Conservation (phyloP, 805 yeast genomes). For the Yueomyces sp. region DNA sequence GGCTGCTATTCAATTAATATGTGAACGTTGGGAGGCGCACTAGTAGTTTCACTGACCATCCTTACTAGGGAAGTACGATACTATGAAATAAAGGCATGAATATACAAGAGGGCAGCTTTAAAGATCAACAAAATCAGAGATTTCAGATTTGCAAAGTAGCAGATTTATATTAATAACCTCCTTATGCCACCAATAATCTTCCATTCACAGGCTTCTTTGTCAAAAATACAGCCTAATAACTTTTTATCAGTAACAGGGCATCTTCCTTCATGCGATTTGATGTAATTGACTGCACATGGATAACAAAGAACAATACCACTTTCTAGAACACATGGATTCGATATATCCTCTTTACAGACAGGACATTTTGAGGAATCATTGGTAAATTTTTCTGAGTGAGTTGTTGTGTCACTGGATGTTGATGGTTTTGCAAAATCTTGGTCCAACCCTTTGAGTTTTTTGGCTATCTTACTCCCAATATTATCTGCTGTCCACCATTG, state of each 20-base stretch:
- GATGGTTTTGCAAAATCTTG: conserved; percentile 24
- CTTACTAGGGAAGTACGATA: background rate
- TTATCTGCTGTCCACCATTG: conserved; percentile 91
- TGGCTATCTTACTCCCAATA: conserved; percentile 44
- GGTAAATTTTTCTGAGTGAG: conserved; percentile 1
- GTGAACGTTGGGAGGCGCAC: conserved; percentile 18
- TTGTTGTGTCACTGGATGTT: background rate
- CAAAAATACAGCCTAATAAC: conserved; percentile 59
- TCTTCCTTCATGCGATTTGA: conserved; percentile 37
- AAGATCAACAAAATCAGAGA: background rate
- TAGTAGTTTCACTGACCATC: background rate
- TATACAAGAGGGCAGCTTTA: no score
- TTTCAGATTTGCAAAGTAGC: background rate
- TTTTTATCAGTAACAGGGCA: conserved; percentile 76
- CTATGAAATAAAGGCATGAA: no score
- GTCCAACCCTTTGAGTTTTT: conserved; percentile 33
- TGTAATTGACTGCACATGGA: conserved; percentile 61
- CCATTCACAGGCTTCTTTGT: conserved; percentile 47
- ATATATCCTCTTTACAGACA: conserved; percentile 48
- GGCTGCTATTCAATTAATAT: conserved; percentile 10
- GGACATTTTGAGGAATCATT: conserved; percentile 37
- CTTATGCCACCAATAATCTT: conserved; percentile 66
- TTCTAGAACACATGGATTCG: conserved; percentile 77
- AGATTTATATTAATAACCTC: conserved; percentile 44
- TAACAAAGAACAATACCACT: conserved; percentile 89